Evolutionary conservation across 139 green algal genomes (phyloP), one percentile per base, ranked within the genome.

Genomic region (Diplosphaera chodatii): DNA sequence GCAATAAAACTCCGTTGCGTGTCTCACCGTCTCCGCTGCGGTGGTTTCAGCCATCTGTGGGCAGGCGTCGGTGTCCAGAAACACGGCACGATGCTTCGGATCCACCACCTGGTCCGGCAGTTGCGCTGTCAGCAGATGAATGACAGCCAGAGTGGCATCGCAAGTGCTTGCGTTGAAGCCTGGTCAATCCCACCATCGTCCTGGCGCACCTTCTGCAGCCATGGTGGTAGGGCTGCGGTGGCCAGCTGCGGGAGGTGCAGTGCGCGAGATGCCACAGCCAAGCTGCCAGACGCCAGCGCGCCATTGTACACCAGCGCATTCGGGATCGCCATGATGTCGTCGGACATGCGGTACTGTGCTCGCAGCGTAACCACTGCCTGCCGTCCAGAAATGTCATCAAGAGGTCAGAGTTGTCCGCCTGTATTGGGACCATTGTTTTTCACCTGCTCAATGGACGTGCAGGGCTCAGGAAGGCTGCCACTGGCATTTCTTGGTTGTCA

Each of bases 311-410:
- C 79, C 20, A 98, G 82, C 18, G 32, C 41, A 77, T 98, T 99
- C 74, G 85, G 76, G 40, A 98, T 82, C 3, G 74, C 63, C 89
- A 91, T 90, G 77, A 99, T 91, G 76, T 90, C 79, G 31, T 78
- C 83, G 1, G 78, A 81, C 95, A 99, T 99, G 69, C 95, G 85
- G 78, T 98, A 98, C 84, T 99, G 95, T 32, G 74, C 68, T 2
- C 70, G 56, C 69, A 97, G 77, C 6, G 71, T 75, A 3, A 90
- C 81, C 15, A 93, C 80, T 0, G 84, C 83, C 74, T 84, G 79
- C 55, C n/a, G n/a, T n/a, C n/a, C n/a, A n/a, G n/a, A n/a, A n/a
- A n/a, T n/a, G n/a, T n/a, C n/a, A n/a, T n/a, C n/a, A n/a, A n/a
- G n/a, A n/a, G n/a, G n/a, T n/a, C n/a, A n/a, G n/a, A n/a, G n/a